phyloP scores from a whole-genome alignment of 805 yeast species.

The Jamesozyma gamospora region DNA sequence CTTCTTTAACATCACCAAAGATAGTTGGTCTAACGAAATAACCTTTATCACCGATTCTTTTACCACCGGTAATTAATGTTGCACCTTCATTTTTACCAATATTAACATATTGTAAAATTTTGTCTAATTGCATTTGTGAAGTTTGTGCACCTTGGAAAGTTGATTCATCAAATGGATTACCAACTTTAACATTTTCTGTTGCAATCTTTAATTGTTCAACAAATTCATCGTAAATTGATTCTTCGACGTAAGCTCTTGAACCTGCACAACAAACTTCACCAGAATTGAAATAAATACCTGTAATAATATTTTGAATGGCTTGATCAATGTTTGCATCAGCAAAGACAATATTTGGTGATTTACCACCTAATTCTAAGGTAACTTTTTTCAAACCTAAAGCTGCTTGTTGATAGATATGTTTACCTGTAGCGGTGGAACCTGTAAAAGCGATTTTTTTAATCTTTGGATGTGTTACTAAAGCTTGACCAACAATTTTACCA shows the following conservation, averaged over 20 bases:
- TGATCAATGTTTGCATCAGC: conserved; percentile 60
- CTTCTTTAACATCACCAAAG: conserved; percentile 68
- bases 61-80: conserved; percentile 72
- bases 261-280: conserved; percentile 95
- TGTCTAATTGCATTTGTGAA: conserved; percentile 54
- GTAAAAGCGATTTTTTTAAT: conserved; percentile 79
- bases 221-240: conserved; percentile 57
- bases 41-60: conserved; percentile 59
- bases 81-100: conserved; percentile 62
- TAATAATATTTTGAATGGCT: conserved; percentile 57
- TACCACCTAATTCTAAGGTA: conserved; percentile 81
- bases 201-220: conserved; percentile 45
- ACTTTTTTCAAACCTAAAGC: conserved; percentile 70
- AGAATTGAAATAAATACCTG: conserved; percentile 77
- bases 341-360: conserved; percentile 78
- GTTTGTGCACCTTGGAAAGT: conserved; percentile 71
- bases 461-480: conserved; percentile 56
- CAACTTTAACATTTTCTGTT: conserved; percentile 49
- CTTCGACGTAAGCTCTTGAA: conserved; percentile 77
- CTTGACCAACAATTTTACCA: conserved; percentile 67
- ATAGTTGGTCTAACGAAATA: conserved; percentile 74
- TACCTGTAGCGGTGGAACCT: conserved; percentile 79
- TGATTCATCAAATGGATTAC: conserved; percentile 66
- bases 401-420: conserved; percentile 60
- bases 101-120: conserved; percentile 53